A percentile compares a stretch with the other conserved stretches of the same genome.
These are phyloP conservation scores for Sugiyamaella mastotermitis DNA, from an alignment of 805 yeast species.

Conservation along the genomic window DNA sequence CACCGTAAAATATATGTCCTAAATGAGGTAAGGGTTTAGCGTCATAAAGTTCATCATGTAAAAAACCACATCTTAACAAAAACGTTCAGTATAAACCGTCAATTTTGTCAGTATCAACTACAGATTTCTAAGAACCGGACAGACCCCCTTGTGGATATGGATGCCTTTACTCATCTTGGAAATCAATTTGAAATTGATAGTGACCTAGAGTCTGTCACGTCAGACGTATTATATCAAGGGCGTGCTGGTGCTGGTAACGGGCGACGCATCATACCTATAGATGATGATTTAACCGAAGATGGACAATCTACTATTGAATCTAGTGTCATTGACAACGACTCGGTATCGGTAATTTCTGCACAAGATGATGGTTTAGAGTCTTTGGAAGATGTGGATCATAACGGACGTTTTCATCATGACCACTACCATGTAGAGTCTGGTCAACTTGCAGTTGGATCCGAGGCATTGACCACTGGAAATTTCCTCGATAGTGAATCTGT, in stretches of 20 bases:
- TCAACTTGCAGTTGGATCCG: not conserved
- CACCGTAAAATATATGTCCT: no score
- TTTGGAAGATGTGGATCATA: not conserved
- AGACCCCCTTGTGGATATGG: no score
- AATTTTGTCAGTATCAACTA: no score
- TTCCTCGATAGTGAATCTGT: slow-evolving; percentile 10
- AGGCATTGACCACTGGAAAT: not conserved
- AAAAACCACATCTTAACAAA: no score
- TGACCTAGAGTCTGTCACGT: slow-evolving; percentile 26
- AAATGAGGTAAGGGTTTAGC: no score
- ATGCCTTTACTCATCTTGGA: slow-evolving; percentile 17
- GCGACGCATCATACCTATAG: slow-evolving; percentile 5
- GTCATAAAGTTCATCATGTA: no score
- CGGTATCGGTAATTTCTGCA: not conserved
- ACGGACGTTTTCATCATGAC: not conserved
- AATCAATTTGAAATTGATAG: slow-evolving; percentile 14
- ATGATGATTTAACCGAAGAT: slow-evolving; percentile 8
- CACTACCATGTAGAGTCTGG: not conserved
- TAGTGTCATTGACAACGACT: slow-evolving; percentile 12
- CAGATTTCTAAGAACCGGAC: no score
- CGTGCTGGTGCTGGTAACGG: slow-evolving; percentile 12
- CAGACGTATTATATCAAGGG: slow-evolving; percentile 24
- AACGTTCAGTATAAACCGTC: no score
- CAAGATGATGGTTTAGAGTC: not conserved
- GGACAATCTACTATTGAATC: slow-evolving; percentile 8